A percentile compares a stretch with the other conserved stretches of the same genome.
Conservation (phyloP, 1,139 yeast species). For the Arxiozyma heterogenica region DNA sequence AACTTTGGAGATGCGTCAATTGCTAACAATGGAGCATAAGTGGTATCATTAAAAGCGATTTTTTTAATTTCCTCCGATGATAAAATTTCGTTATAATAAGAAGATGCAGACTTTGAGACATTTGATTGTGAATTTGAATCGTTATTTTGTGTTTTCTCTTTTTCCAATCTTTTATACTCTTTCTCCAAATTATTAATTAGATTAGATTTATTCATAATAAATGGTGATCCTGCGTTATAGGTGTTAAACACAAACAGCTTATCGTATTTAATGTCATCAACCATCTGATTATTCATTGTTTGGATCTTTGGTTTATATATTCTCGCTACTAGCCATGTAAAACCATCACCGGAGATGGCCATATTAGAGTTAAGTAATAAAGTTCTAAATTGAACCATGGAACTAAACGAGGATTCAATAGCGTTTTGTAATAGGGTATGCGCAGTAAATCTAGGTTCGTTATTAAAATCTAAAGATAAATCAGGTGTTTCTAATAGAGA, state of each 20-base stretch:
- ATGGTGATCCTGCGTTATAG: conserved; percentile 65
- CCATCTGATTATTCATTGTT: conserved; percentile 10
- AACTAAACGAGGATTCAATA: conserved; percentile 54
- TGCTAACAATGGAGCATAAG: conserved; percentile 53
- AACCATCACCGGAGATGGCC: conserved; percentile 67
- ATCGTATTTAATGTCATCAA: conserved; percentile 31
- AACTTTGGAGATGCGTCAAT: conserved; percentile 64
- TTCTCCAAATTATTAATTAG: conserved; percentile 21
- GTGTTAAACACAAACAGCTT: conserved; percentile 60
- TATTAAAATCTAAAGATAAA: conserved; percentile 25
- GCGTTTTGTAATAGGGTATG: conserved; percentile 32
- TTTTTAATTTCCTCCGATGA: conserved; percentile 18
- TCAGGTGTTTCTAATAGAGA: conserved; percentile 41
- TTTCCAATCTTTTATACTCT: conserved; percentile 4
- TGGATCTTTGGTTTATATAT: conserved; percentile 21
- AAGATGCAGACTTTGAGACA: not conserved
- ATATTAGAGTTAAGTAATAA: conserved; percentile 52
- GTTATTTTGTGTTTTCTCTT: conserved; percentile 3
- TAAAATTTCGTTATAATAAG: conserved; percentile 6
- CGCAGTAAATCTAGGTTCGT: conserved; percentile 31
- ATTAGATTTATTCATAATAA: conserved; percentile 30
- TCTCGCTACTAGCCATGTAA: conserved; percentile 64
- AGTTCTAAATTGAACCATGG: conserved; percentile 56
- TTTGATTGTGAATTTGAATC: conserved; percentile 1
- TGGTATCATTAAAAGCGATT: conserved; percentile 16